Base-by-base conservation (phyloP, 2,329 filamentous ascomycete species). In the Stemphylium lycopersici region DNA sequence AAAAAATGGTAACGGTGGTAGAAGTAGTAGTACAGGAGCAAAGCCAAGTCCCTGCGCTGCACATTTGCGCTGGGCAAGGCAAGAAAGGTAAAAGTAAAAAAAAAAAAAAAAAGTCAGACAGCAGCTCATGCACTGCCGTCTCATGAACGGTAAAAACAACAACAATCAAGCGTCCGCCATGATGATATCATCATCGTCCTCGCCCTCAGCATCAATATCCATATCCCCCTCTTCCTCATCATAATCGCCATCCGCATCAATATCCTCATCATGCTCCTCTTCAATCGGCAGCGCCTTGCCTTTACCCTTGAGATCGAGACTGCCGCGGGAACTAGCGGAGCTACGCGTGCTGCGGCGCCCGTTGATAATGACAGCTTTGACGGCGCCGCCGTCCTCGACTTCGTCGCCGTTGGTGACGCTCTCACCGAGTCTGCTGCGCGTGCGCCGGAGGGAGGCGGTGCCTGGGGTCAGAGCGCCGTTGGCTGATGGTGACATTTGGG, bases 361-460 rank as follows among this genome's bases (percentile, higher is more conserved):
- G 56, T 72, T 60, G 2, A 65, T 52, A 8, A 53, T 24, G 2
- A 62, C 48, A 2, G 65, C 52, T 41, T 70, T 72, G 18, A 69
- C 71, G 6, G 67, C 70, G 6, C 67, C 71, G 8, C 70, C 66
- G 15, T 73, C 70, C 29, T 65, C 67, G 2, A 61, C 61, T 6
- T 71, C 70, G 15, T 71, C 70, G 10, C 71, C 72, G 26, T 75
- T 76, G 0, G 72, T 67, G 11, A 77, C 70, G 31, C 73, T 76
- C 42, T 77, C 71, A 15, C 69, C 77, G 0, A 80, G 70, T 56
- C 76, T 76, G 57, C 79, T 81, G 45, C 79, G 67, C 13, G 77
- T 78, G 11, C 78, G 70, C 13, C 74, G 62, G 0, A 73, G 53
- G 2, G 64, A 72, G 2, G 68, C 58, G 4, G 65, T 69, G 6